Base-by-base conservation (phyloP, 495 filamentous ascomycete species). In the Tuber melanosporum region DNA sequence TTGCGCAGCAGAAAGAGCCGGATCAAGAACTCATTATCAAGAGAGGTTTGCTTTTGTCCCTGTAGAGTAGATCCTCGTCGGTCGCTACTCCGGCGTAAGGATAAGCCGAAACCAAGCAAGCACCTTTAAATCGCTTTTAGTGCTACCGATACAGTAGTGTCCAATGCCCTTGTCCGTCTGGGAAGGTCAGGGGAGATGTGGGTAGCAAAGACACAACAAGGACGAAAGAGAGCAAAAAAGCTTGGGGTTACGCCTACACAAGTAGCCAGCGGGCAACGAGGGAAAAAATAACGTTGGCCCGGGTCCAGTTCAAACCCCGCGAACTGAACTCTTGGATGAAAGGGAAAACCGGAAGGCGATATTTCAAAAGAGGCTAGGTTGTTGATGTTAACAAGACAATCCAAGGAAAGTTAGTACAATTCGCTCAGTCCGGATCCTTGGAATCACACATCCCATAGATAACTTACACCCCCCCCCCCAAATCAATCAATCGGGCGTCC, bases 71-170 rank as follows among this genome's bases (percentile, higher is more conserved):
- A 36, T 66, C 57, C 6, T 36, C 57, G 14, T 66, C 57, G 57
- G 57, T 66, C 57, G 57, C 57, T 66, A 36, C 57, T 66, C 57
- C 57, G 57, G 32, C 57, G 57, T 66, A 14, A 66, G 57, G 57
- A 36, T 66, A 36, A 36, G 26, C 26, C 57, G 57, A 66, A 66
- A 15, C 26, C 32, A 66, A 66, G 57, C 26, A 66, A 32, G 4
- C 57, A 66, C 57, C 14, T 66, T 66, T 66, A 14, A 66, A 26
- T 36, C 14, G 57, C 26, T 17, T 36, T 66, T 32, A 5, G 49
- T 57, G 20, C n/a, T 57, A 57, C 22, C n/a, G 49, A 10, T 26
- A 32, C 32, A 32, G 32, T 32, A 57, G 57, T 66, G 26, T 66
- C 57, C 10, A 66, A 66, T 66, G 57, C 26, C 57, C 57, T 66